Conservation (phyloP, 1,284 basidiomycete species). For the Agroathelia rolfsii region DNA sequence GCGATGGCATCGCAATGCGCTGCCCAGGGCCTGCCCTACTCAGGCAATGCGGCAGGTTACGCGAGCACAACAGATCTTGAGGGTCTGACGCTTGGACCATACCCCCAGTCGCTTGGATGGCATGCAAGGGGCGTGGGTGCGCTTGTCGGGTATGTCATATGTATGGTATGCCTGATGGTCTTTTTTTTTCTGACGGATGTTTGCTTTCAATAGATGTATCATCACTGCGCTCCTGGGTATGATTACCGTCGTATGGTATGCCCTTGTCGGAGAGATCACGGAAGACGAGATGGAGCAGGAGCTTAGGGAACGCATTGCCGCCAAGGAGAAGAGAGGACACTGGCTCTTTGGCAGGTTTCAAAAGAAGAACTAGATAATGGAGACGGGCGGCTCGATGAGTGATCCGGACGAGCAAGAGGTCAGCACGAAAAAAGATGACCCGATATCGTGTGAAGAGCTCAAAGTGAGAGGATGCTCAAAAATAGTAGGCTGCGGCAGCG, state of each 20-base stretch:
- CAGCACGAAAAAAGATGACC: too few relatives aligned
- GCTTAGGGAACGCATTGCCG: constrained; percentile 41
- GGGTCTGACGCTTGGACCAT: constrained; percentile 60
- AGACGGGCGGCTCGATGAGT: too few relatives aligned
- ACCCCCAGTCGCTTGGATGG: constrained; percentile 70
- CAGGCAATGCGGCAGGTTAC: constrained; percentile 76
- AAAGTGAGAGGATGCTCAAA: too few relatives aligned
- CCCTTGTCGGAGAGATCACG: constrained; percentile 52
- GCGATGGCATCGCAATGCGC: constrained; percentile 68
- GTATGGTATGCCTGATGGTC: too few relatives aligned
- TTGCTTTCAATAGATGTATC: constrained; percentile 58
- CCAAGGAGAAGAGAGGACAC: constrained; percentile 39
- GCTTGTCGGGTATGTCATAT: constrained; percentile 63
- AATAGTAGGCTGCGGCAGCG: too few relatives aligned
- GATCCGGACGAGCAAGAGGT: too few relatives aligned
- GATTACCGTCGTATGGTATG: constrained; percentile 75
- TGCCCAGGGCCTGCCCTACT: constrained; percentile 42
- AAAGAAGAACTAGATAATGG: constrained; percentile 3
- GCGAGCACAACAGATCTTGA: constrained; percentile 50
- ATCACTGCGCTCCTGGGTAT: constrained; percentile 78
- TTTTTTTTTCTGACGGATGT: too few relatives aligned
- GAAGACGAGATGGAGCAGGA: constrained; percentile 75
- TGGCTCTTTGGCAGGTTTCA: constrained; percentile 24
- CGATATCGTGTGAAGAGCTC: too few relatives aligned
- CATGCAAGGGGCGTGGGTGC: constrained; percentile 72